Percentiles rank a stretch among this genome's conserved stretches.
Conservation (phyloP, 208 protist genomes). For the Naegleria gruberi region DNA sequence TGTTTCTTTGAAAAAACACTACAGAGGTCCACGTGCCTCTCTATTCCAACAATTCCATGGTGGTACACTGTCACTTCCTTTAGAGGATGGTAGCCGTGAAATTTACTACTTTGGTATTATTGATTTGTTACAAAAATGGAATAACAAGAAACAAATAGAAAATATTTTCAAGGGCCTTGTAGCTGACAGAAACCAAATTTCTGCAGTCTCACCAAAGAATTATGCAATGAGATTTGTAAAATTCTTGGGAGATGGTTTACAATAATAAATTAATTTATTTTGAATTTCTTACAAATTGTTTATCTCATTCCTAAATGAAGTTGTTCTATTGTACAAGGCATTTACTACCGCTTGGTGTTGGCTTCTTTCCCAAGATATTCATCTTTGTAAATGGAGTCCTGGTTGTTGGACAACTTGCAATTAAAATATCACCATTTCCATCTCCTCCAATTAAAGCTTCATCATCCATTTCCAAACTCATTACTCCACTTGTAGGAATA, state of each 20-base stretch:
- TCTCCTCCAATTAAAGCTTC: background rate
- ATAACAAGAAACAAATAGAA: conserved; percentile 34
- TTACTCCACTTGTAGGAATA: background rate
- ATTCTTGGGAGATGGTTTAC: conserved; percentile 26
- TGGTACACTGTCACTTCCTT: background rate
- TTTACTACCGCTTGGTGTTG: background rate
- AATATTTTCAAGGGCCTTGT: conserved; percentile 29
- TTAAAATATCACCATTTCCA: background rate
- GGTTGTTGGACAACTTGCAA: background rate
- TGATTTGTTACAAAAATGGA: conserved; percentile 35
- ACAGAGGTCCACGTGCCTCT: background rate
- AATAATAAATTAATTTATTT: no score
- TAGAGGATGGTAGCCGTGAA: background rate
- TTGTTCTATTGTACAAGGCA: background rate
- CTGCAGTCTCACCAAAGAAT: conserved; percentile 26
- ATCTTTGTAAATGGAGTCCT: background rate
- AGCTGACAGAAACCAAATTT: conserved; percentile 20
- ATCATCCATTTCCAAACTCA: background rate
- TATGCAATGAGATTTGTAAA: conserved; percentile 34
- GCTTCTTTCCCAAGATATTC: background rate
- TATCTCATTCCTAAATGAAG: no score
- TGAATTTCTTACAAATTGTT: no score
- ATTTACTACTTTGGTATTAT: conserved; percentile 38
- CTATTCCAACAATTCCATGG: conserved; percentile 18
- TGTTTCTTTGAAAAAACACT: background rate